Conservation (phyloP, 257 asterid genomes). For the Plantago major region DNA sequence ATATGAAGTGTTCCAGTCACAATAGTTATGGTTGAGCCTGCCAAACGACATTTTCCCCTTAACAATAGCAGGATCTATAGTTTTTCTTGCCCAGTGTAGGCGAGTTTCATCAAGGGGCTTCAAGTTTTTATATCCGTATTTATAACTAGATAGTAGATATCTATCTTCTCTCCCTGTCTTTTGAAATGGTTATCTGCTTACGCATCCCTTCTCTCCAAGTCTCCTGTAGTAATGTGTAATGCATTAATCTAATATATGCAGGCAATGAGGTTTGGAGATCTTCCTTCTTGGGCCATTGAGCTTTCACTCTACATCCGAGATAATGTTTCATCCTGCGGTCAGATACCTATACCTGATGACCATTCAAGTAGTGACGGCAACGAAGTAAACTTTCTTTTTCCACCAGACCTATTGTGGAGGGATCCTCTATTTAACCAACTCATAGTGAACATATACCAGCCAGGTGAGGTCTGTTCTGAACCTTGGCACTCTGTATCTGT, state of each 20-base stretch:
- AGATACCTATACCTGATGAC: slow-evolving; percentile 21
- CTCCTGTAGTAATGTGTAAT: not conserved
- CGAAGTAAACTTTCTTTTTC: slow-evolving; percentile 31
- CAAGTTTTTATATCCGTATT: not conserved
- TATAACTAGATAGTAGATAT: not conserved
- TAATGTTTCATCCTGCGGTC: slow-evolving; percentile 26
- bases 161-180: slow-evolving; percentile 1
- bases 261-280: slow-evolving; percentile 97
- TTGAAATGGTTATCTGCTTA: not conserved
- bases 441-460: slow-evolving; percentile 74
- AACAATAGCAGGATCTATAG: no score
- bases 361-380: slow-evolving; percentile 15
- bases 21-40: no score
- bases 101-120: not conserved
- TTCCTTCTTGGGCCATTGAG: slow-evolving; percentile 78
- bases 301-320: slow-evolving; percentile 52
- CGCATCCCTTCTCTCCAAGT: not conserved
- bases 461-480: slow-evolving; percentile 76
- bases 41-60: no score
- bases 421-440: slow-evolving; percentile 85
- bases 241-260: slow-evolving; percentile 20
- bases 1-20: no score
- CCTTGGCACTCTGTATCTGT: not conserved
- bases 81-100: no score
- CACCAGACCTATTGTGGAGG: slow-evolving; percentile 60